Conservation (phyloP, 2,329 filamentous ascomycete genomes). For the Fusarium goolgardi region DNA sequence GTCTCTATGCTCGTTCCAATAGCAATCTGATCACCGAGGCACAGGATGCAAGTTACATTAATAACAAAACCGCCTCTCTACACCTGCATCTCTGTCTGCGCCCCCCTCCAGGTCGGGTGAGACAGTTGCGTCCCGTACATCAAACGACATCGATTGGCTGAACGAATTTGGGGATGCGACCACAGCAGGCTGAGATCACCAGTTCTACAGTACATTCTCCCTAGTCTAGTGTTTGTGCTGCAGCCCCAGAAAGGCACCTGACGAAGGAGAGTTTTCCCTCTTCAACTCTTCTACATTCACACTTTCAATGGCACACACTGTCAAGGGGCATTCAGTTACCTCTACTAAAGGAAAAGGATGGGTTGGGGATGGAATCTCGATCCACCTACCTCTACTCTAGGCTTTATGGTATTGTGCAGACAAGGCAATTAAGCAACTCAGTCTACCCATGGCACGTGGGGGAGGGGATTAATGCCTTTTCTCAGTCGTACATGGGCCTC, state of each 20-base stretch:
- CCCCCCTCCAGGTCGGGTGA: conserved; percentile 25
- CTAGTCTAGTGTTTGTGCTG: conserved; percentile 30
- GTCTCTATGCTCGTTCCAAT: conserved; percentile 15
- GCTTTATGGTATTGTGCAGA: not conserved
- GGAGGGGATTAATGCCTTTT: conserved; percentile 18
- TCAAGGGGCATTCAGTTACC: conserved; percentile 1
- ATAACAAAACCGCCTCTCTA: conserved; percentile 3
- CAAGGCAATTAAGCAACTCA: conserved; percentile 13
- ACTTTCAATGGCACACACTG: not conserved
- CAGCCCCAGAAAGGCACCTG: conserved; percentile 33
- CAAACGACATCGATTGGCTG: conserved; percentile 33
- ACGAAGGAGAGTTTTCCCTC: conserved; percentile 27
- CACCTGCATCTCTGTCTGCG: conserved; percentile 12
- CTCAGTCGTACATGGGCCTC: conserved; percentile 5
- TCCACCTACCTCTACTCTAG: not conserved
- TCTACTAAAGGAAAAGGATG: not conserved
- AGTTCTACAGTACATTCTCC: conserved; percentile 26
- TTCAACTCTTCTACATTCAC: not conserved
- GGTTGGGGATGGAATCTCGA: conserved; percentile 31
- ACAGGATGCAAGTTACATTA: conserved; percentile 22
- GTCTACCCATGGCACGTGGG: conserved; percentile 25
- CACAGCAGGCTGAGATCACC: conserved; percentile 41
- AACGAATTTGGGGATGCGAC: conserved; percentile 28
- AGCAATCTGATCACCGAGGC: conserved; percentile 12
- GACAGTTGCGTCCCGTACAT: conserved; percentile 29